Evolutionary conservation across 495 filamentous ascomycete species (phyloP), one percentile per base, ranked within the genome.

Genomic region (Staphylotrichum tortipilum): DNA sequence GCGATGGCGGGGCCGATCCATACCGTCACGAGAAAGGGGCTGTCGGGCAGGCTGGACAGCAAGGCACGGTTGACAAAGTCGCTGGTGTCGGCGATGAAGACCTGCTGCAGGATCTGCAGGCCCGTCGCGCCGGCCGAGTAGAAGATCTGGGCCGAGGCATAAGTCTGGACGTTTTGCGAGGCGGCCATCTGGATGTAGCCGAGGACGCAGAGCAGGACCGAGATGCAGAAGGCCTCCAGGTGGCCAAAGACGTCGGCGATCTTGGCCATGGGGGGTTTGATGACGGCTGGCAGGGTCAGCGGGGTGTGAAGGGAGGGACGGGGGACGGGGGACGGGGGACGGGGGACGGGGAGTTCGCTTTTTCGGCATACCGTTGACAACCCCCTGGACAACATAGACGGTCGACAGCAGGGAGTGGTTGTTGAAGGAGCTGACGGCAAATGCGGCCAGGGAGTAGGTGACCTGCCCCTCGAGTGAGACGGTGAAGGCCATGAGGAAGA

Each of bases 11-110:
- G 63, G 0, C 72, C 73, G n/a, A 73, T 68, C 46, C 76, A 70
- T 41, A 78, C 78, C 5, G 80, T 83, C 49, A 76, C 74, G 38
- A 84, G 75, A 58, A 81, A 83, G 1, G 82, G 82, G 5, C 77
- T 77, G 34, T 69, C 72, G 21, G 76, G 70, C 33, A 83, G 78
- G 29, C 75, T 82, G 51, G 77, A 80, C 9, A 79, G 68, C 26
- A 83, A 69, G 35, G 75, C 79, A 49, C 82, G 75, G 64, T 84
- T 80, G 7, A 74, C 63, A 57, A 85, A 63, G n/a, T 65, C 69
- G n/a, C 79, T 79, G 3, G 77, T 81, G 65, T 85, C 82, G 35
- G 82, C 80, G 19, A 82, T 76, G 67, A 84, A 82, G 46, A 83
- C 69, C 40, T 78, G 71, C 52, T 81, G 70, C 31, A 78, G 72